Evolutionary conservation across 2,329 filamentous ascomycete species (phyloP), one percentile per base, ranked within the genome.

Genomic region (Fusarium buharicum): DNA sequence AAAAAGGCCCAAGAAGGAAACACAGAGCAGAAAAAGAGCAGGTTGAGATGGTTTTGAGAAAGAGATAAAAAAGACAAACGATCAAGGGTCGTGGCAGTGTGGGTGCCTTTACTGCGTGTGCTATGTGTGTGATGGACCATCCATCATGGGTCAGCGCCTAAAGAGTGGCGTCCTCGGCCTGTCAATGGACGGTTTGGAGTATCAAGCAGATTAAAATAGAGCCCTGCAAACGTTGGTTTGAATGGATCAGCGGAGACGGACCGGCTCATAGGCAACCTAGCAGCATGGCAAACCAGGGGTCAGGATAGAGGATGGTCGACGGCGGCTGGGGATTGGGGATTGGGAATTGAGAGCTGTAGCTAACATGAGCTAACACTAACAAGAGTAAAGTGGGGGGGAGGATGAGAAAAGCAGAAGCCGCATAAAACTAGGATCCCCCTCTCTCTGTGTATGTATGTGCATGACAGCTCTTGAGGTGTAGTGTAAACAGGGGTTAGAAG

Each of bases 131-230:
- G 6, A 66, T 66, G 45, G 55, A 22, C 55, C 63, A 66, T 66
- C 55, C 64, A 66, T 66, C 63, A 64, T 61, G 62, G 75, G 75
- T 77, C 73, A 75, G 79, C 79, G 79, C 75, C 76, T 80, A 79
- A 70, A 68, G 64, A 68, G 71, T 67, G 67, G 71, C 71, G 72
- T 73, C 65, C 71, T 72, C n/a, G 73, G 72, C 72, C 71, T 77
- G 75, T 78, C 73, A 79, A 72, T 80, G 79, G 79, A 76, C 71
- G 74, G 22, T 5, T 24, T 24, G 22, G 22, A 4, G 22, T 24
- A 24, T 24, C 69, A 51, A 61, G 69, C 73, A 75, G 77, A 78
- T 80, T 77, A 80, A 78, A 80, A 79, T 78, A 80, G 77, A 74
- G 72, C 69, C 58, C 64, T 71, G 65, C 62, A 62, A 63, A 67